These are phyloP conservation scores for Fusarium sp. DNA, from an alignment of 2,329 filamentous ascomycete genomes.

Conservation along the genomic window DNA sequence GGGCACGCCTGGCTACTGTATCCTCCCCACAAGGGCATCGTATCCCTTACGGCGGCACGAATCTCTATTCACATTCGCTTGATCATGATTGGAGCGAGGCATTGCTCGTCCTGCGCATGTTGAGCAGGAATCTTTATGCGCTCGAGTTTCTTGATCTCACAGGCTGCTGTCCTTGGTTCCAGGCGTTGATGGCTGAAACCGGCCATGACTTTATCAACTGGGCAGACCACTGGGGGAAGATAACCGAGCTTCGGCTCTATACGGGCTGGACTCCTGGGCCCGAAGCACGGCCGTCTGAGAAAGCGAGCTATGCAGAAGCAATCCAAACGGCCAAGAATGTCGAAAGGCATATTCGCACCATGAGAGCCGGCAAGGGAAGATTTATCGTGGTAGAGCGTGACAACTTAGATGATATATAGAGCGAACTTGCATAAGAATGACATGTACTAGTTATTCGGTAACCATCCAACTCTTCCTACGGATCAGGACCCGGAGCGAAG, in stretches of 20 bases:
- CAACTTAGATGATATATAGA: slow-evolving; percentile 34
- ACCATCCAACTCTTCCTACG: background rate
- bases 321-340: slow-evolving; percentile 54
- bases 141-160: slow-evolving; percentile 71
- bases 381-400: slow-evolving; percentile 63
- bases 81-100: slow-evolving; percentile 71
- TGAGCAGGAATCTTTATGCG: slow-evolving; percentile 66
- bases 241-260: slow-evolving; percentile 57
- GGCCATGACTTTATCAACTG: slow-evolving; percentile 65
- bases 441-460: background rate
- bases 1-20: slow-evolving; percentile 61
- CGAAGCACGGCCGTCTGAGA: slow-evolving; percentile 50
- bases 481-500: background rate
- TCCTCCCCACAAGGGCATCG: slow-evolving; percentile 56
- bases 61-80: slow-evolving; percentile 66
- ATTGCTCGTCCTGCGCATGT: slow-evolving; percentile 63
- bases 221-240: slow-evolving; percentile 64
- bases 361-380: slow-evolving; percentile 60
- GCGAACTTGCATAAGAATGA: background rate
- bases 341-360: slow-evolving; percentile 60
- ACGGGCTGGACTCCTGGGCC: slow-evolving; percentile 56
- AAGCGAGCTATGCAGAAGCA: slow-evolving; percentile 50
- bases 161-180: slow-evolving; percentile 67
- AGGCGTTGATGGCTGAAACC: slow-evolving; percentile 56
- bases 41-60: slow-evolving; percentile 66